These are phyloP conservation scores for Beauveria varroae DNA, from an alignment of 2,329 filamentous ascomycete genomes.

Conservation along the genomic window DNA sequence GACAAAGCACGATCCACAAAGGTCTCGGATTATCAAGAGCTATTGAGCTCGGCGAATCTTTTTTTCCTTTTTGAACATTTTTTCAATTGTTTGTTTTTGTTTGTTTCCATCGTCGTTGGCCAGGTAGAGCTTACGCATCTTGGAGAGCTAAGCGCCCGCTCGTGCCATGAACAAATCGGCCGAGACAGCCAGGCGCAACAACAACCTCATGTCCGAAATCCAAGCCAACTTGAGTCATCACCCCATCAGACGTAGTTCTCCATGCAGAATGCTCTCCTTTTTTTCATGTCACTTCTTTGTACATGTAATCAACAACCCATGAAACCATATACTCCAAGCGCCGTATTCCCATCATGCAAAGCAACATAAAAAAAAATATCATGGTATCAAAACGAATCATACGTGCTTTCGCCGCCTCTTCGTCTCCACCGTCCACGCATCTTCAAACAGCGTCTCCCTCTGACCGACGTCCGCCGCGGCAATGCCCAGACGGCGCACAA, in stretches of 20 bases:
- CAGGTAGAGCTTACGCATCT: too few relatives aligned
- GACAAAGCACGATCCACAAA: too few relatives aligned
- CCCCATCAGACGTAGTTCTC: background rate
- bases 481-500: constrained; percentile 70
- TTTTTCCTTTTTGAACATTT: too few relatives aligned
- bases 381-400: background rate
- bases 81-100: too few relatives aligned
- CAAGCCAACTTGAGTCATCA: background rate
- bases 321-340: background rate
- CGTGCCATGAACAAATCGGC: too few relatives aligned
- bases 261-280: background rate
- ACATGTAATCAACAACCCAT: background rate
- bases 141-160: too few relatives aligned
- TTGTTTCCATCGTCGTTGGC: too few relatives aligned
- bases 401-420: constrained; percentile 6
- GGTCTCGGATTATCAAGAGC: too few relatives aligned
- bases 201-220: background rate
- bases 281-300: background rate
- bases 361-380: background rate
- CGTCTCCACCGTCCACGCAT: constrained; percentile 45
- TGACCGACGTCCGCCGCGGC: constrained; percentile 48
- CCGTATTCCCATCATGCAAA: background rate
- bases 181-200: too few relatives aligned
- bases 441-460: constrained; percentile 64
- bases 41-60: too few relatives aligned